These are phyloP conservation scores for Angomonas desouzai DNA, from an alignment of 208 protist genomes.

Conservation along the genomic window DNA sequence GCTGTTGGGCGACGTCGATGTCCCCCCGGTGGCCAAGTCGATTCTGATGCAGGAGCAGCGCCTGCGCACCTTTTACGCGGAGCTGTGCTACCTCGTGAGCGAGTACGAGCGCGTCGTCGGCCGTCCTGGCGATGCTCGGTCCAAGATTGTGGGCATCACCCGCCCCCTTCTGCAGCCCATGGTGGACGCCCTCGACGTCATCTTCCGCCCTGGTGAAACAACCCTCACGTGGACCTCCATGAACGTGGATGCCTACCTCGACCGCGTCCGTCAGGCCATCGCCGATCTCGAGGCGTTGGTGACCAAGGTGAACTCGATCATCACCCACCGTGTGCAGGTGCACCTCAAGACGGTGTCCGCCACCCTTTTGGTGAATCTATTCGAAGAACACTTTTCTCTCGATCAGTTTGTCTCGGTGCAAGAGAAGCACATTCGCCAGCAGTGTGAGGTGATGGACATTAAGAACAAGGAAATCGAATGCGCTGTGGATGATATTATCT, in stretches of 20 bases:
- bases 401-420: slow-evolving; percentile 92
- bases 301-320: slow-evolving; percentile 92
- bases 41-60: slow-evolving; percentile 94
- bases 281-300: slow-evolving; percentile 60
- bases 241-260: slow-evolving; percentile 94
- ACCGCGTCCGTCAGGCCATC: slow-evolving; percentile 82
- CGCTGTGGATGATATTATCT: slow-evolving; percentile 88
- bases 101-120: slow-evolving; percentile 90
- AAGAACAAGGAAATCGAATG: slow-evolving; percentile 93
- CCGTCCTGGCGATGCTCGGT: slow-evolving; percentile 24
- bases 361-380: slow-evolving; percentile 84
- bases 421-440: slow-evolving; percentile 85
- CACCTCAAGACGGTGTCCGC: slow-evolving; percentile 89
- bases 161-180: slow-evolving; percentile 88
- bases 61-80: slow-evolving; percentile 94
- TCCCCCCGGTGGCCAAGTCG: slow-evolving; percentile 83
- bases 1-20: slow-evolving; percentile 90
- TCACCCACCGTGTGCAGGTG: slow-evolving; percentile 89
- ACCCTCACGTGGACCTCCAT: slow-evolving; percentile 95
- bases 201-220: slow-evolving; percentile 85
- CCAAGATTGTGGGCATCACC: slow-evolving; percentile 85
- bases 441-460: slow-evolving; percentile 90
- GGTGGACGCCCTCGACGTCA: slow-evolving; percentile 88
- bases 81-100: slow-evolving; percentile 88
- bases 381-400: slow-evolving; percentile 77